Evolutionary conservation across 139 green algal species (phyloP).

Genomic region (Gonium pectorale): DNA sequence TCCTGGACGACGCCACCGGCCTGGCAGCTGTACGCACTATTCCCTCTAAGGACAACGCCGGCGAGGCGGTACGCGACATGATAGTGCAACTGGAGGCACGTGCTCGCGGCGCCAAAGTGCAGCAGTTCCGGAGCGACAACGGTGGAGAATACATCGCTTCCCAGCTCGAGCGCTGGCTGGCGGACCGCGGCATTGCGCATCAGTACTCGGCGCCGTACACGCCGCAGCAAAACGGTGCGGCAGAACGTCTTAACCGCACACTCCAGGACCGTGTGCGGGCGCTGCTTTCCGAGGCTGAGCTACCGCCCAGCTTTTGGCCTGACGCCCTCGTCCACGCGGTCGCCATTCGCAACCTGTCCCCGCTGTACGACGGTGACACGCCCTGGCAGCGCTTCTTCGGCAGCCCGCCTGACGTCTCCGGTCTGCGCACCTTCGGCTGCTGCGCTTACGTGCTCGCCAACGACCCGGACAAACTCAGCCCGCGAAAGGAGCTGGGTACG

Average conservation of each 20-base stretch:
- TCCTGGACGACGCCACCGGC: slow-evolving; percentile 40
- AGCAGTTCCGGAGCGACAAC: background rate
- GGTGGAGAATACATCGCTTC: slow-evolving; percentile 24
- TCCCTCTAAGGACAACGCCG: background rate
- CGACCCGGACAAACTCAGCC: background rate
- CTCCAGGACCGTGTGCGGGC: slow-evolving; percentile 6
- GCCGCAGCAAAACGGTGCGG: slow-evolving; percentile 52
- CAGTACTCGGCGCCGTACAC: slow-evolving; percentile 35
- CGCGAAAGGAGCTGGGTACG: too few relatives aligned
- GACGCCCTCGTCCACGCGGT: background rate
- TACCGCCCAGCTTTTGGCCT: background rate
- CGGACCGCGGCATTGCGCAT: slow-evolving; percentile 30
- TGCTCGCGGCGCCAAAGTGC: background rate
- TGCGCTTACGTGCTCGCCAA: background rate
- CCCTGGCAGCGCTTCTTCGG: background rate
- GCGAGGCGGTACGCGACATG: background rate
- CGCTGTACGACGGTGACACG: background rate
- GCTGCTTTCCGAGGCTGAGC: background rate
- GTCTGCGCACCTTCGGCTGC: background rate
- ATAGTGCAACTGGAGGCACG: background rate
- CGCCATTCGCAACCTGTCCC: background rate
- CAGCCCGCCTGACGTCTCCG: background rate
- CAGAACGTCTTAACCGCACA: slow-evolving; percentile 50
- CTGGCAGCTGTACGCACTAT: background rate
- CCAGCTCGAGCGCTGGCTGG: background rate